phyloP scores from a whole-genome alignment of 2,329 filamentous ascomycete genomes.

The Paracorniculantispora psalliotae region DNA sequence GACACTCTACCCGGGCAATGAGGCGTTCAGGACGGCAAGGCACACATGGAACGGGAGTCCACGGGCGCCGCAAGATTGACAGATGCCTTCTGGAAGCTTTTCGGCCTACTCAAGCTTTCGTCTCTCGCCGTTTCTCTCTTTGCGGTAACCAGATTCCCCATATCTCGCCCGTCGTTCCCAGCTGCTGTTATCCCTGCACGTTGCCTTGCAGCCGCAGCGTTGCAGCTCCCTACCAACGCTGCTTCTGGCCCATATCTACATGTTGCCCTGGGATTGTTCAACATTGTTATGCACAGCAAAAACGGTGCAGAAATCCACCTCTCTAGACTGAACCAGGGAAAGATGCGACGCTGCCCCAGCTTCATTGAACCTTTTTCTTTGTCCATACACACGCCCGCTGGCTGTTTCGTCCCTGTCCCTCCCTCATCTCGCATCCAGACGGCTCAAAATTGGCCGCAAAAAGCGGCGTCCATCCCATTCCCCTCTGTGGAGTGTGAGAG shows the following conservation, averaged over 20 bases:
- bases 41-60: too few species aligned
- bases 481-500: background rate
- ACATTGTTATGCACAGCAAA: too few species aligned
- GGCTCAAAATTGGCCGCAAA: background rate
- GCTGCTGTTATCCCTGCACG: too few species aligned
- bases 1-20: background rate
- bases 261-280: too few species aligned
- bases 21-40: too few species aligned
- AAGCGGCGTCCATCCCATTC: background rate
- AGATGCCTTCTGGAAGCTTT: background rate
- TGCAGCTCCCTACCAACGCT: background rate
- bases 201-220: background rate
- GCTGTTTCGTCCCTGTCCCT: background rate
- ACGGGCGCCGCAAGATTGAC: too few species aligned
- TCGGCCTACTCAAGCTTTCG: too few species aligned
- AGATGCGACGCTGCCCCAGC: background rate
- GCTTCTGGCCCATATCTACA: too few species aligned
- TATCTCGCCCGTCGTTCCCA: too few species aligned
- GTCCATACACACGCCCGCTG: too few species aligned
- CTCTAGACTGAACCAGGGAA: background rate
- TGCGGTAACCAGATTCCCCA: too few species aligned
- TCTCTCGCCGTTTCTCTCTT: too few species aligned
- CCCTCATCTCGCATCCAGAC: background rate
- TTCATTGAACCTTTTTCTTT: background rate
- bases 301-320: background rate